These are phyloP conservation scores for Emmonsia crescens DNA, from an alignment of 2,329 filamentous ascomycete genomes.

Conservation along the genomic window DNA sequence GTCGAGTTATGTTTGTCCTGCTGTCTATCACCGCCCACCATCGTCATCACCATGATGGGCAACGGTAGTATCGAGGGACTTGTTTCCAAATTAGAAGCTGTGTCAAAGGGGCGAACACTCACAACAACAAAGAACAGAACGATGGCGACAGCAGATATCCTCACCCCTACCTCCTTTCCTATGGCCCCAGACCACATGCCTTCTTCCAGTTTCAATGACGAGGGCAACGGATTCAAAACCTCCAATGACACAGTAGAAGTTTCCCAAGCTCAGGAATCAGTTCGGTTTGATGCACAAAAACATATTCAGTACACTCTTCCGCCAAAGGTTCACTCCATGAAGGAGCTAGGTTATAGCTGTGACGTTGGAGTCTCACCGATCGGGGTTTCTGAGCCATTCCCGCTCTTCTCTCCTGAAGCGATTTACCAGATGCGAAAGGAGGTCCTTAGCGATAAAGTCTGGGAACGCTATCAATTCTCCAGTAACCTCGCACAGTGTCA, in stretches of 20 bases:
- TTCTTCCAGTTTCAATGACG: not conserved
- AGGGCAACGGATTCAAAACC: not conserved
- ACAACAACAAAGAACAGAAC: conserved; percentile 5
- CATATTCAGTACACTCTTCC: conserved; percentile 46
- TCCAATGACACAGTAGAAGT: not conserved
- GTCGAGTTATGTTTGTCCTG: not conserved
- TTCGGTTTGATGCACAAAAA: conserved; percentile 42
- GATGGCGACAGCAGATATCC: conserved; percentile 16
- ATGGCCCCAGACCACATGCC: conserved; percentile 9
- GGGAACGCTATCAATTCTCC: conserved; percentile 46
- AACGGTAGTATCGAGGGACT: not conserved
- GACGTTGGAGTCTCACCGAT: conserved; percentile 49
- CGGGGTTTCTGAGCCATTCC: conserved; percentile 55
- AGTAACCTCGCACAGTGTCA: conserved; percentile 50
- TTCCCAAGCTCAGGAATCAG: conserved; percentile 3
- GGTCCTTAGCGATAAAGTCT: conserved; percentile 48
- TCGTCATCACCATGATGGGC: not conserved
- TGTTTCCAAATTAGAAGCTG: not conserved
- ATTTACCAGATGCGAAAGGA: conserved; percentile 52
- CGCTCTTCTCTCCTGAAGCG: conserved; percentile 51
- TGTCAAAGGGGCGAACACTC: conserved; percentile 9
- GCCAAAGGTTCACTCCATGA: conserved; percentile 47
- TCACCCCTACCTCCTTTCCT: conserved; percentile 8
- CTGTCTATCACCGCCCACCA: not conserved
- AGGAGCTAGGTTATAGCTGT: conserved; percentile 47